These are phyloP conservation scores for Chaetomium cochliodes DNA, from an alignment of 495 filamentous ascomycete genomes.

Conservation along the genomic window DNA sequence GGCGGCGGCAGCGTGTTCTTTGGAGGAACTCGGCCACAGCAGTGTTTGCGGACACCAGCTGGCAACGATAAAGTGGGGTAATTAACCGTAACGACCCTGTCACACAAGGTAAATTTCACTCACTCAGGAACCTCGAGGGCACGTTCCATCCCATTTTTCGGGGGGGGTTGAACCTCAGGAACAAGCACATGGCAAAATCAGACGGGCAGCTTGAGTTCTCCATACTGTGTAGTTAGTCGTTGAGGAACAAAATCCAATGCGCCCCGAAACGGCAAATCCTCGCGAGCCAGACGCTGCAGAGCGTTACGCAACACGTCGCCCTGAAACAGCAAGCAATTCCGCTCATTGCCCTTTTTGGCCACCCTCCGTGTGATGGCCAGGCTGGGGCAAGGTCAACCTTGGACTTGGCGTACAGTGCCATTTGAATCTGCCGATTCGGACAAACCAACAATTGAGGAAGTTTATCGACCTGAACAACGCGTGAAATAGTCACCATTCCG, in stretches of 20 bases:
- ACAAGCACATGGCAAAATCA: not conserved
- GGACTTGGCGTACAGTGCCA: not conserved
- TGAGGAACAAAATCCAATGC: too few species aligned
- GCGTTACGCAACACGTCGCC: not conserved
- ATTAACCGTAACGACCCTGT: too few species aligned
- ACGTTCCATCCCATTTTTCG: not conserved
- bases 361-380: slow-evolving; percentile 11
- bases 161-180: not conserved
- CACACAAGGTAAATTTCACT: too few species aligned
- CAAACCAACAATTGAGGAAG: not conserved
- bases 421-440: not conserved
- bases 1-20: too few species aligned
- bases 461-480: not conserved
- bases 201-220: not conserved
- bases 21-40: too few species aligned
- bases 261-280: not conserved
- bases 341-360: slow-evolving; percentile 18
- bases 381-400: slow-evolving; percentile 8
- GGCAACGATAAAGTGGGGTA: too few species aligned
- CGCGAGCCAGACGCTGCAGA: not conserved
- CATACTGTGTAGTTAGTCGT: too few species aligned
- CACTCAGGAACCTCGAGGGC: too few species aligned
- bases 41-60: too few species aligned
- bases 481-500: not conserved
- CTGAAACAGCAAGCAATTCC: not conserved